These are phyloP conservation scores for Saksenaea oblongispora DNA, from an alignment of 371 early-diverging fungal species.

Conservation along the genomic window DNA sequence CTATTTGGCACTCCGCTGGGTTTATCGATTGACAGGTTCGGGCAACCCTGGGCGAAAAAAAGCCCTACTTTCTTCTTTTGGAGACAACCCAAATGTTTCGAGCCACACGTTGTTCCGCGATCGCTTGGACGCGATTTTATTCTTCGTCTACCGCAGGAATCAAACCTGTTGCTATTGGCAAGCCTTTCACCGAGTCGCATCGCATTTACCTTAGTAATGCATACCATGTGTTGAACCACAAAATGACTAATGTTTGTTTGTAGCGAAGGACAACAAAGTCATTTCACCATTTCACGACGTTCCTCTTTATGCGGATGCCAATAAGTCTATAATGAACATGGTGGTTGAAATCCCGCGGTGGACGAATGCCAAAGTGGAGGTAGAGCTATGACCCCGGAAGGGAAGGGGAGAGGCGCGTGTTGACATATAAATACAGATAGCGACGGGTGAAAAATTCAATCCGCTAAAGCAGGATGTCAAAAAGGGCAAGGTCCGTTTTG, in stretches of 20 bases:
- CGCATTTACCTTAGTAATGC: background rate
- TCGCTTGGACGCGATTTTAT: background rate
- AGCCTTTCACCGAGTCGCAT: background rate
- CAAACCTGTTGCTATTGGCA: background rate
- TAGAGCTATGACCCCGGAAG: conserved; percentile 24
- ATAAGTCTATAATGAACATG: conserved; percentile 92
- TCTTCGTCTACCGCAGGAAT: background rate
- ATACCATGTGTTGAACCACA: background rate
- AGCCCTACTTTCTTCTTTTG: background rate
- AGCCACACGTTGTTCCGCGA: background rate
- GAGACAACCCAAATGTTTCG: background rate
- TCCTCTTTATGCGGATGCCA: conserved; percentile 88
- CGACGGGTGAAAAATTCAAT: conserved; percentile 92
- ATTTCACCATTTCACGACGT: conserved; percentile 99
- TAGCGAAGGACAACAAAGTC: conserved; percentile 68
- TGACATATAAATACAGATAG: conserved; percentile 60
- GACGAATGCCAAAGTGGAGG: conserved; percentile 99
- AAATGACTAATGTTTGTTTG: background rate
- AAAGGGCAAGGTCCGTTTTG: conserved; percentile 98
- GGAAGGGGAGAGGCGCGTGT: background rate
- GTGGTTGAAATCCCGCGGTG: conserved; percentile 99
- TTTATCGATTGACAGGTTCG: background rate
- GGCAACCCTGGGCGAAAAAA: background rate
- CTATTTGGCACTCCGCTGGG: no score
- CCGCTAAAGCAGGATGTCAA: conserved; percentile 99